These are phyloP conservation scores for Pistacia integerrima DNA, from an alignment of 345 rosid species.

Conservation along the genomic window DNA sequence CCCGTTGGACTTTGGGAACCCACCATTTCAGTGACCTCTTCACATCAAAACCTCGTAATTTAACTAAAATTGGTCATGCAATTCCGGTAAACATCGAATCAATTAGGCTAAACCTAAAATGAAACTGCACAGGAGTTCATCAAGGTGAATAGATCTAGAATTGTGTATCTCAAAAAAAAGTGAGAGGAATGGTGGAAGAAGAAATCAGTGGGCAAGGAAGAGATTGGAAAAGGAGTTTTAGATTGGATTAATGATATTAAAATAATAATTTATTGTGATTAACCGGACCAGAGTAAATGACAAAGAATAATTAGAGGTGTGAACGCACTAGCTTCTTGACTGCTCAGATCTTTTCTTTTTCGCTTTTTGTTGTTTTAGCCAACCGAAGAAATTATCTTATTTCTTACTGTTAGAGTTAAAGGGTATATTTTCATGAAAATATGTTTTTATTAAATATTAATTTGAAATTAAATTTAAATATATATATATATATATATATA, in stretches of 20 bases:
- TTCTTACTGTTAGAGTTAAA: too few species aligned
- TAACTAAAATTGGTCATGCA: constrained; percentile 9
- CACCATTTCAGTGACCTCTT: constrained; percentile 41
- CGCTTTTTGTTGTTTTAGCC: not conserved
- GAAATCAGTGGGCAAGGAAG: not conserved
- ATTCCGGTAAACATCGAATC: not conserved
- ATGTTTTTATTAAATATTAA: too few species aligned
- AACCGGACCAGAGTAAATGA: not conserved
- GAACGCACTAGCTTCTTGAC: not conserved
- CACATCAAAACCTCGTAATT: constrained; percentile 9
- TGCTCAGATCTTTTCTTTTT: not conserved
- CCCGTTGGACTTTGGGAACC: constrained; percentile 48
- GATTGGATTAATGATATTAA: not conserved
- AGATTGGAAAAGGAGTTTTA: not conserved
- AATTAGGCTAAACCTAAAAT: not conserved
- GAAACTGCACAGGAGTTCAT: not conserved
- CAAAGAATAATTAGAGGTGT: not conserved
- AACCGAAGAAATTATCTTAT: too few species aligned
- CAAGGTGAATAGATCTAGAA: constrained; percentile 14
- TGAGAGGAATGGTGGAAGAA: not conserved
- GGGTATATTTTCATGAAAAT: too few species aligned
- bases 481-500: too few species aligned
- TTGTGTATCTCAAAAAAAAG: not conserved
- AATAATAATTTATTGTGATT: not conserved
- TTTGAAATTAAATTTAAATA: too few species aligned